Evolutionary conservation across 116 monocot species (phyloP), one percentile per base, ranked within the genome.

Genomic region (Iris pallida): DNA sequence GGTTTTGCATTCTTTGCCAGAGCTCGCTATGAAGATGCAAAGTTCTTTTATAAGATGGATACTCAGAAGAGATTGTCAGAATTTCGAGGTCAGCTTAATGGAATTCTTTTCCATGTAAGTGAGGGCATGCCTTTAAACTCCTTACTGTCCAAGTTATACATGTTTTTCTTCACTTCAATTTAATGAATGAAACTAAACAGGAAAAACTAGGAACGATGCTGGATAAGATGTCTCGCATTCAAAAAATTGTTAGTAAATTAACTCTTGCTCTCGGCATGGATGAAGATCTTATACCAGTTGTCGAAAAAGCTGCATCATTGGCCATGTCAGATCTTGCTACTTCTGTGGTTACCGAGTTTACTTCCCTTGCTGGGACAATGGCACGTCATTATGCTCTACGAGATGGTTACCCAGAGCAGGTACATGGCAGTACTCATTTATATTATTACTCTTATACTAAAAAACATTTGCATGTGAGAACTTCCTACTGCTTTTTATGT

Each of bases 61-160:
- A 84, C 76, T 42, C 82, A 79, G 16, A 96, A 86, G 71, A 83
- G 85, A 66, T 83, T 96, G 46, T 76, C 85, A 66, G 82, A 96
- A 61, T 92, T 89, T 62, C 92, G 87, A 12, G 68, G 62, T 61
- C 77, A 74, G 59, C 85, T 96, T 40, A 83, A 55, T 73, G 89
- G 96, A 45, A 96, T 96, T 70, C 92, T 96, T 45, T 96, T 96
- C 81, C 96, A 96, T 92, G 96, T 96, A 89, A 77, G 80, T 72
- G 44, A 8, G 42, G 19, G 56, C n/a, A 45, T 77, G 56, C 19
- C 19, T 5, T 40, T 11, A 46, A 76, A 45, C 18, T 61, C 13
- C 56, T 44, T 57, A 48, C 47, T 44, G 20, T 43, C 41, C 46
- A 9, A 16, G 0, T 20, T 43, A 15, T 41, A 7, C 6, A 44